Evolutionary conservation across 2,329 filamentous ascomycete genomes (phyloP).

Genomic region (Xylariaceae sp.): DNA sequence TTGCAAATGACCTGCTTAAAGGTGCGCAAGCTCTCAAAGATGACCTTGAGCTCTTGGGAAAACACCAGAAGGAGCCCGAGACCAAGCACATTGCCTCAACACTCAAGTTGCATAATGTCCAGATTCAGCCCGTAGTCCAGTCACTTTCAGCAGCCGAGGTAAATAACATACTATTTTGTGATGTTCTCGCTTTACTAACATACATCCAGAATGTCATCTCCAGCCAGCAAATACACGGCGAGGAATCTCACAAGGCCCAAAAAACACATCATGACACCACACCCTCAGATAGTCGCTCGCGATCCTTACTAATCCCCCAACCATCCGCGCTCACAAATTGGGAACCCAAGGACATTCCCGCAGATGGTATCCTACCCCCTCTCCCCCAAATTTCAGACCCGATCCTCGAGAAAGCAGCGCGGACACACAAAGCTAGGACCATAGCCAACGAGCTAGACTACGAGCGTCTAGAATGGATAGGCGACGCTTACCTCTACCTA

Average conservation of each 20-base stretch:
- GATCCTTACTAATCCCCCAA: slow-evolving; percentile 18
- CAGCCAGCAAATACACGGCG: slow-evolving; percentile 7
- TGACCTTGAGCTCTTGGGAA: slow-evolving; percentile 24
- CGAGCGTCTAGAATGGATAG: slow-evolving; percentile 83
- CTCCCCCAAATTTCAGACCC: slow-evolving; percentile 60
- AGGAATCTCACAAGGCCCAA: slow-evolving; percentile 21
- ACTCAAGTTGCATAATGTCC: slow-evolving; percentile 22
- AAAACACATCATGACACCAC: not conserved
- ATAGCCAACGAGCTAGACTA: slow-evolving; percentile 52
- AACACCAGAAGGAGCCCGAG: slow-evolving; percentile 6
- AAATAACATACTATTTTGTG: not conserved
- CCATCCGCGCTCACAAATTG: slow-evolving; percentile 41
- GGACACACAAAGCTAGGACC: slow-evolving; percentile 59
- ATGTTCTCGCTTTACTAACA: slow-evolving; percentile 7
- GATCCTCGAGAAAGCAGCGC: slow-evolving; percentile 57
- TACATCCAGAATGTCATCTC: not conserved
- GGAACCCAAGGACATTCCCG: slow-evolving; percentile 46
- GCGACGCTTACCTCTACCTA: slow-evolving; percentile 80
- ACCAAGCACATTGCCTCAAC: slow-evolving; percentile 15
- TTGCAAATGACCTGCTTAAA: slow-evolving; percentile 37
- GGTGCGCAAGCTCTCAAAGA: slow-evolving; percentile 35
- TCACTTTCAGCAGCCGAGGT: slow-evolving; percentile 22
- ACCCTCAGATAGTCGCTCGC: not conserved
- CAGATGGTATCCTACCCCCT: slow-evolving; percentile 42
- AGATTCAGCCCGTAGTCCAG: slow-evolving; percentile 20